Conservation (phyloP, 169 alveolate species). For the Plasmodium cynomolgi region DNA sequence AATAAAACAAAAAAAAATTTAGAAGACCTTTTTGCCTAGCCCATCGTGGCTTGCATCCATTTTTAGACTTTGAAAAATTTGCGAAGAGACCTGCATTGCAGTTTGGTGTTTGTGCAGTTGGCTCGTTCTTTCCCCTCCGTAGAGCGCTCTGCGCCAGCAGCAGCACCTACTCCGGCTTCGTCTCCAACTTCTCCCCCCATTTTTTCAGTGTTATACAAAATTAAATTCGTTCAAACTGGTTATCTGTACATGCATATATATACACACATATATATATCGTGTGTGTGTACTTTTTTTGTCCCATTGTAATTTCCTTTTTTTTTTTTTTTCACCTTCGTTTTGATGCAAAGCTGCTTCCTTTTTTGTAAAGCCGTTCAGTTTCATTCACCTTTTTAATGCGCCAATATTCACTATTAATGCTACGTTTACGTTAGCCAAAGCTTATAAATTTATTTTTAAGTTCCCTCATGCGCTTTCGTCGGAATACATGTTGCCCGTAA, state of each 20-base stretch:
- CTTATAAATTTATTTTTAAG: not conserved
- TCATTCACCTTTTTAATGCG: not conserved
- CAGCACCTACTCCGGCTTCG: not conserved
- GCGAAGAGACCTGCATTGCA: not conserved
- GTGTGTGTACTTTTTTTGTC: not conserved
- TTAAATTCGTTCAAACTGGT: not conserved
- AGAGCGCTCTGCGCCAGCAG: not conserved
- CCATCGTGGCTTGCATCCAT: not conserved
- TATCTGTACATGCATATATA: not conserved
- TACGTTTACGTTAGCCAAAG: not conserved
- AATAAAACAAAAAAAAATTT: slow-evolving; percentile 45
- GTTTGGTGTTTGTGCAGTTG: not conserved
- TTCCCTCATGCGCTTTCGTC: not conserved
- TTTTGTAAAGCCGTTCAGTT: slow-evolving; percentile 4
- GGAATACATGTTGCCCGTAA: not conserved
- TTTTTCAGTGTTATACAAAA: not conserved
- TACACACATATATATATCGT: not conserved
- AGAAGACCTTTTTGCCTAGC: slow-evolving; percentile 68
- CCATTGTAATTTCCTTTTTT: not conserved
- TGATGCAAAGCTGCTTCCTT: not conserved
- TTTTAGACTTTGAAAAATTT: not conserved
- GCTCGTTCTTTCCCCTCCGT: not conserved
- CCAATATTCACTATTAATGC: not conserved
- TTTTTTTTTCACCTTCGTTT: not conserved
- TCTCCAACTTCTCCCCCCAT: not conserved